Percentiles rank a stretch among this genome's conserved stretches.
Conservation (phyloP, 371 early-diverging fungal genomes). For the Rhizomucor miehei region DNA sequence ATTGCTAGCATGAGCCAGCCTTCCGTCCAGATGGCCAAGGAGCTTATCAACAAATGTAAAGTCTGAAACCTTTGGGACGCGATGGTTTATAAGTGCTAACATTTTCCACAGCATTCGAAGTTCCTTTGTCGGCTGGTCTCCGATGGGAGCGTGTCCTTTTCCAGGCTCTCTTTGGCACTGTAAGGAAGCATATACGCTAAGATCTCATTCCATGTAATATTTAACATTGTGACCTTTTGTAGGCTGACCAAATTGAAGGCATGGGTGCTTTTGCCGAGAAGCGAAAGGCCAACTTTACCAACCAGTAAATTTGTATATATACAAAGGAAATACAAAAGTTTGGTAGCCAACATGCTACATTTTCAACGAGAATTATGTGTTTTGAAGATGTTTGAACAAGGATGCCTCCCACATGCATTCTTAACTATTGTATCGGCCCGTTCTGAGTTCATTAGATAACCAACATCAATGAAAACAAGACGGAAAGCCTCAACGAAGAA, state of each 20-base stretch:
- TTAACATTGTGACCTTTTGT: conserved; percentile 8
- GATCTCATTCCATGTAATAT: not conserved
- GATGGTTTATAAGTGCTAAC: not conserved
- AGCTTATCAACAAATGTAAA: conserved; percentile 89
- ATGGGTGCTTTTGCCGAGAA: conserved; percentile 97
- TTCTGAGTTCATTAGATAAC: too few relatives aligned
- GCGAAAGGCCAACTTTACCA: conserved; percentile 84
- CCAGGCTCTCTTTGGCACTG: conserved; percentile 91
- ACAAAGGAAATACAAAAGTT: not conserved
- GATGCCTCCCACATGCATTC: too few relatives aligned
- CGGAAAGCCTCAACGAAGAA: too few relatives aligned
- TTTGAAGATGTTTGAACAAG: too few relatives aligned
- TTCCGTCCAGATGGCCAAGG: conserved; percentile 94
- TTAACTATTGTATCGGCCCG: too few relatives aligned
- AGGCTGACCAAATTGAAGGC: conserved; percentile 96
- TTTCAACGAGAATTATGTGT: too few relatives aligned
- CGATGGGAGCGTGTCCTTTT: conserved; percentile 93
- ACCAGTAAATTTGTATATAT: conserved; percentile 61
- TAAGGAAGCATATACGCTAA: conserved; percentile 25
- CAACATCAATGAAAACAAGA: too few relatives aligned
- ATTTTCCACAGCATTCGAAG: conserved; percentile 75
- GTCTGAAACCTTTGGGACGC: not conserved
- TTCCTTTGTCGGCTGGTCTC: conserved; percentile 82
- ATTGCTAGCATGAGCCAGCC: conserved; percentile 89
- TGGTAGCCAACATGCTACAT: not conserved